phyloP scores from a whole-genome alignment of 2,329 filamentous ascomycete genomes.

The Xylaria sp. region DNA sequence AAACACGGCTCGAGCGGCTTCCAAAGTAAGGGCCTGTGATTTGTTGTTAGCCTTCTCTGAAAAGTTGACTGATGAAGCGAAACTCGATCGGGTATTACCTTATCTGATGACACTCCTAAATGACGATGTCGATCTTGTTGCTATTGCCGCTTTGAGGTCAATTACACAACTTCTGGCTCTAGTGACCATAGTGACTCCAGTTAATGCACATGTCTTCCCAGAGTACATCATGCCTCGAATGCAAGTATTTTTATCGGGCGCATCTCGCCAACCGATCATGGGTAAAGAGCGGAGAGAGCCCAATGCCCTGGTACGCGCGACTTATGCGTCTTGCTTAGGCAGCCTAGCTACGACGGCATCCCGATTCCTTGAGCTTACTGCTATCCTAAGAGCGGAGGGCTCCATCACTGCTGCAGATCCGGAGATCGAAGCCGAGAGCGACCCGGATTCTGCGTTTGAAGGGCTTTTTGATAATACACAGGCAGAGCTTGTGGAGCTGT shows the following conservation, averaged over 20 bases:
- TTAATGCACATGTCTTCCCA: constrained; percentile 72
- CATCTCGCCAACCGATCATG: constrained; percentile 43
- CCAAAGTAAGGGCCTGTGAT: constrained; percentile 87
- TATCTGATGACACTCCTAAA: constrained; percentile 84
- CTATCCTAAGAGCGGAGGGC: constrained; percentile 83
- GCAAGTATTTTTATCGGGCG: constrained; percentile 58
- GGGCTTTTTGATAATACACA: constrained; percentile 88
- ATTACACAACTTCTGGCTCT: constrained; percentile 88
- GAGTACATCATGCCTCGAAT: constrained; percentile 72
- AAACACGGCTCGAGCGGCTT: constrained; percentile 87
- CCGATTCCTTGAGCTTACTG: constrained; percentile 87
- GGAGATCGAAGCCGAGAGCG: constrained; percentile 74
- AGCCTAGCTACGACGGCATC: constrained; percentile 85
- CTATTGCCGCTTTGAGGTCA: constrained; percentile 82
- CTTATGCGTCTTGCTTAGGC: constrained; percentile 91
- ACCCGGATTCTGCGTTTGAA: constrained; percentile 74
- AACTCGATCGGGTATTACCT: constrained; percentile 89
- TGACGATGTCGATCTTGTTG: constrained; percentile 83
- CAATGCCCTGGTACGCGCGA: constrained; percentile 78
- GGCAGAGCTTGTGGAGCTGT: constrained; percentile 78
- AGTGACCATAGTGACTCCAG: constrained; percentile 83
- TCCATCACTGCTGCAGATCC: constrained; percentile 78
- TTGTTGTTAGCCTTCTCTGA: constrained; percentile 91
- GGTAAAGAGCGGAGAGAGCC: constrained; percentile 54
- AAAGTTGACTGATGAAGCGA: constrained; percentile 90